Evolutionary conservation across 2,329 filamentous ascomycete genomes (phyloP), one percentile per base, ranked within the genome.

Genomic region (Neofusicoccum cordaticola): DNA sequence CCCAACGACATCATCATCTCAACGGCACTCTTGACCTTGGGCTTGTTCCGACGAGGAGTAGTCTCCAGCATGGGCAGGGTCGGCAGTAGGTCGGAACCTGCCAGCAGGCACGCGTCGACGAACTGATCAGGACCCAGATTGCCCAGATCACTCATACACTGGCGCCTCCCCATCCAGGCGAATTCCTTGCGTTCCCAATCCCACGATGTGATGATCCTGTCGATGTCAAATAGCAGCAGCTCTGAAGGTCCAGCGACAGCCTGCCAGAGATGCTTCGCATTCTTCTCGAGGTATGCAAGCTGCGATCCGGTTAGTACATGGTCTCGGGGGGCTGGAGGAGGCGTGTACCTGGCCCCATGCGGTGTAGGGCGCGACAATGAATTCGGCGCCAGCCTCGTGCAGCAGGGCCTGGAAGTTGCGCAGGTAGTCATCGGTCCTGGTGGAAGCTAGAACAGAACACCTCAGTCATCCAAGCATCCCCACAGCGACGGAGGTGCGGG

Each of bases 171-270:
- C 66, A 88, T 78, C 81, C 83, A 87, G 65, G 76, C 80, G 72
- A 96, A 90, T 15, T 83, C 84, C 67, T 86, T 86, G 42, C 81
- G 81, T 19, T 91, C 88, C 82, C 90, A 91, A 71, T 93, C 87
- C 68, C 92, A 84, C 13, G 74, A 73, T 41, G 77, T 92, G 66
- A 97, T 85, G 65, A 89, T 81, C 74, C 92, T 90, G 67, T 90
- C 86, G 71, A 95, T 88, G 39, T 93, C 90, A 73, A 96, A 97
- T 41, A 97, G 84, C 60, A 98, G 86, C 47, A 93, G 83, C 76
- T 97, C 93, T 57, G 92, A 89, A 1, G 92, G 88, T 37, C 92
- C 93, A 83, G 92, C 93, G 71, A 97, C 84, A 15, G 89, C 91
- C 64, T 91, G 89, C 66, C 86, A 78, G 35, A 88, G 87, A 71